A percentile compares a stretch with the other conserved stretches of the same genome.
Conservation (phyloP, 139 green algal genomes). For the Chlorella sp. region DNA sequence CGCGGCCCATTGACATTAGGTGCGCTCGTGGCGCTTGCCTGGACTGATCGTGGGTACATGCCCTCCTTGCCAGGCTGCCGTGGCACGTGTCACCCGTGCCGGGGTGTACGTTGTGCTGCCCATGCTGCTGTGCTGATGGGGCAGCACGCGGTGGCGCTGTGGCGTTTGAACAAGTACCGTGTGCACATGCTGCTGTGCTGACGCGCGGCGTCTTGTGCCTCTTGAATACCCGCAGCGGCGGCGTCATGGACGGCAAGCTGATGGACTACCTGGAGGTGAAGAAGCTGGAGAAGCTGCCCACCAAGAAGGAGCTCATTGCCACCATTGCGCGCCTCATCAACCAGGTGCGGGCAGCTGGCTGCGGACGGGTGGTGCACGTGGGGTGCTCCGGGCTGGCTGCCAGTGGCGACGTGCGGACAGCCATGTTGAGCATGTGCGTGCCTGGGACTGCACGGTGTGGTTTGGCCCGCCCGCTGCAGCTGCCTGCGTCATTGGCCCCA, state of each 20-base stretch:
- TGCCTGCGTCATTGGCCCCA: not conserved
- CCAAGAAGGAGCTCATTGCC: slow-evolving; percentile 84
- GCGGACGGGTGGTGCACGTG: not conserved
- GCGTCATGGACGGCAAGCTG: slow-evolving; percentile 42
- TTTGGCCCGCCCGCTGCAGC: too few relatives aligned
- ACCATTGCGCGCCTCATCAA: slow-evolving; percentile 86
- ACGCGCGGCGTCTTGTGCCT: not conserved
- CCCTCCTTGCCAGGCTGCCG: not conserved
- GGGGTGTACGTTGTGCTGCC: too few relatives aligned
- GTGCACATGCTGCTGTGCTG: too few relatives aligned
- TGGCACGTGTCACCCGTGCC: too few relatives aligned
- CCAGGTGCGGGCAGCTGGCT: slow-evolving; percentile 53
- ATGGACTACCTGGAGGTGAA: slow-evolving; percentile 60
- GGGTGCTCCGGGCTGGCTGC: not conserved
- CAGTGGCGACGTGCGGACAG: too few relatives aligned
- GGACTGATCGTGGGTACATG: too few relatives aligned
- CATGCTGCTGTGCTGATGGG: too few relatives aligned
- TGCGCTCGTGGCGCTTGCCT: not conserved
- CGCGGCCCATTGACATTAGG: slow-evolving; percentile 53
- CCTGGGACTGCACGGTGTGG: too few relatives aligned
- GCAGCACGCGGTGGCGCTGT: too few relatives aligned
- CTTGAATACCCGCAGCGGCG: slow-evolving; percentile 42
- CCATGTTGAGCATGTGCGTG: too few relatives aligned
- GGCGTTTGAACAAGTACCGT: not conserved
- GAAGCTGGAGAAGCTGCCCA: slow-evolving; percentile 87